Base-by-base conservation (phyloP, 441 rosid genomes). In the Gossypium aridum region DNA sequence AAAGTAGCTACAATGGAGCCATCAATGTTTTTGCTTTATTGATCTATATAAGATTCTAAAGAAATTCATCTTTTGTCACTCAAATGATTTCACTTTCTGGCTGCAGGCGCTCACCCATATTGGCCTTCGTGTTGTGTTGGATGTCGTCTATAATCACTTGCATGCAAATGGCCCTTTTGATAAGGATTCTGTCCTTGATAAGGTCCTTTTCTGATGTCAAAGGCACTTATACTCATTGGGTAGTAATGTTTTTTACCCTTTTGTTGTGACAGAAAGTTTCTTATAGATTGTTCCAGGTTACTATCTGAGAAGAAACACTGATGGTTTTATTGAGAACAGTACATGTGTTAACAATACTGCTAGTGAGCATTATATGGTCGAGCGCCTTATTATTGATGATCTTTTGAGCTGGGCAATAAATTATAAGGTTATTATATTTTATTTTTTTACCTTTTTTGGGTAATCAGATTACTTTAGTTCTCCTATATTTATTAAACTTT, bases 291-390 rank as follows among this genome's bases (percentile, higher is more conserved):
- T 96, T 84, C 99, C 99, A 76, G 99, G 99, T 74, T 96, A 96
- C 85, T 91, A 93, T 88, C 81, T 96, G 89, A 87, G 99, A 83
- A 87, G 96, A 87, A 90, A 90, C 83, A 81, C 72, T 26, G 93
- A 92, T 83, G 98, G 99, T 72, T 80, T 83, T 74, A 84, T 93
- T 61, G 98, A 96, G 87, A 71, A 93, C 78, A 96, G 98, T 78
- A 85, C 99, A 65, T 96, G 99, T 60, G 80, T 88, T 78, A 96
- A 96, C 74, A 92, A 96, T 86, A 93, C 98, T 59, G 98, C 99
- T 70, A 96, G 99, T 23, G 99, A 96, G 87, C 99, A 96, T 84
- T 91, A 89, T 78, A 93, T 96, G 99, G 96, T 87, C 66, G 97
- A 90, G 77, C 94, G 98, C 61, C 80, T 96, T 84, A 91, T 93